Conservation (phyloP, 495 filamentous ascomycete species). For the Aspergillus campestris region DNA sequence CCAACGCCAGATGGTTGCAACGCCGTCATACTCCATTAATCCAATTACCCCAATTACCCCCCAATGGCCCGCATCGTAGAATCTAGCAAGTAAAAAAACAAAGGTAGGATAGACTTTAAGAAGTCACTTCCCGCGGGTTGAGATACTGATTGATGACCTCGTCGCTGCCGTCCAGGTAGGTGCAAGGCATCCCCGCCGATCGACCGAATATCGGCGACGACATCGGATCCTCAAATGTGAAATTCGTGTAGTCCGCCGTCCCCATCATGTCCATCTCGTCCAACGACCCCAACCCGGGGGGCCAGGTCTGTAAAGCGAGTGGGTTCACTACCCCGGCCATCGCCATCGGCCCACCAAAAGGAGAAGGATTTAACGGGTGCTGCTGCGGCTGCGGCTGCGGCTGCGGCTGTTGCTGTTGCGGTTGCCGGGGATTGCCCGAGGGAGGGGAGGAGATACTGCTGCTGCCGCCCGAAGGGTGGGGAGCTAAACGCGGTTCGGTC, state of each 20-base stretch:
- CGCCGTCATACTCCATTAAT: no score
- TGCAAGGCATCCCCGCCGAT: conserved; percentile 31
- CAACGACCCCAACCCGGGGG: conserved; percentile 24
- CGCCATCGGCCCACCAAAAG: conserved; percentile 16
- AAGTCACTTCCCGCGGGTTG: conserved; percentile 36
- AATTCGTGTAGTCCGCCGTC: conserved; percentile 23
- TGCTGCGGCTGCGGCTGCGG: not conserved
- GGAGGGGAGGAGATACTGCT: no score
- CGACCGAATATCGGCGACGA: conserved; percentile 34
- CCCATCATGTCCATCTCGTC: conserved; percentile 38
- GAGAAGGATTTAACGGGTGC: conserved; percentile 1
- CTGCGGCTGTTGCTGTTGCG: not conserved
- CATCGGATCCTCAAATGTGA: conserved; percentile 30
- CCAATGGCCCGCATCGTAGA: no score
- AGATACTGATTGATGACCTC: conserved; percentile 39
- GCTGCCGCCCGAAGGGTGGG: conserved; percentile 1
- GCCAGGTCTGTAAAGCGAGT: conserved; percentile 26
- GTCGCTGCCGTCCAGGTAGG: conserved; percentile 27
- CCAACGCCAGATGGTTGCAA: no score
- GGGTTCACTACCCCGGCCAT: conserved; percentile 37
- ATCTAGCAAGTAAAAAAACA: no score
- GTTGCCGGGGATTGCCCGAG: no score
- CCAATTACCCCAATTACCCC: no score
- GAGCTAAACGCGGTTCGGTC: conserved; percentile 19
- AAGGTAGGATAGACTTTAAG: conserved; percentile 14